phyloP scores from a whole-genome alignment of 768 basidiomycete species.

The Tephrocybe rancida region DNA sequence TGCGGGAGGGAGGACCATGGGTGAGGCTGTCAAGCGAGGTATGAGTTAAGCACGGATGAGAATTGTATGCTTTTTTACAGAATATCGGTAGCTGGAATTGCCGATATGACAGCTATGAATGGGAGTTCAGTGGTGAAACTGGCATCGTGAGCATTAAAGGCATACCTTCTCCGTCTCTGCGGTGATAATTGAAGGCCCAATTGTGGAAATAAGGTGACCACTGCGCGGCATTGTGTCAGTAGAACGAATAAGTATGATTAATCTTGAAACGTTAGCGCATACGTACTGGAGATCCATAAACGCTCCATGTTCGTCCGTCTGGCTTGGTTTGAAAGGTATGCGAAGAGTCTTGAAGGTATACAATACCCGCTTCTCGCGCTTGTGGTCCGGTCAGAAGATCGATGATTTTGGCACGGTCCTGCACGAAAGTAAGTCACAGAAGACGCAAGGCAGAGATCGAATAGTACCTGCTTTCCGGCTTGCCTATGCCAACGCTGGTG shows the following conservation, averaged over 20 bases:
- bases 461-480: slow-evolving; percentile 28
- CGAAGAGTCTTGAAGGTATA: slow-evolving; percentile 1
- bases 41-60: not conserved
- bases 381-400: not conserved
- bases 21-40: not conserved
- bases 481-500: slow-evolving; percentile 28
- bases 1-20: not conserved
- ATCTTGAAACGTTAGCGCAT: not conserved
- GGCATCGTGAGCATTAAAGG: not conserved
- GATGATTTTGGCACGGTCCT: slow-evolving; percentile 1
- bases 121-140: not conserved
- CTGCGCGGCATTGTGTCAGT: no score
- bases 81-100: not conserved
- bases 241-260: not conserved
- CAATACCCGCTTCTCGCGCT: not conserved
- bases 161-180: not conserved
- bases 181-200: slow-evolving; percentile 6
- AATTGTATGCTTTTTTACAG: not conserved
- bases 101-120: not conserved
- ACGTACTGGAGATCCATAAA: slow-evolving; percentile 5
- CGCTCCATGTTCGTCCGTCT: not conserved
- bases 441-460: not conserved
- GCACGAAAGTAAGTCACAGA: not conserved
- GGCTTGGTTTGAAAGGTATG: not conserved
- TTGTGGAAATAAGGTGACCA: slow-evolving; percentile 1